Conservation (phyloP, 805 yeast genomes). For the Saturnispora ahearnii region DNA sequence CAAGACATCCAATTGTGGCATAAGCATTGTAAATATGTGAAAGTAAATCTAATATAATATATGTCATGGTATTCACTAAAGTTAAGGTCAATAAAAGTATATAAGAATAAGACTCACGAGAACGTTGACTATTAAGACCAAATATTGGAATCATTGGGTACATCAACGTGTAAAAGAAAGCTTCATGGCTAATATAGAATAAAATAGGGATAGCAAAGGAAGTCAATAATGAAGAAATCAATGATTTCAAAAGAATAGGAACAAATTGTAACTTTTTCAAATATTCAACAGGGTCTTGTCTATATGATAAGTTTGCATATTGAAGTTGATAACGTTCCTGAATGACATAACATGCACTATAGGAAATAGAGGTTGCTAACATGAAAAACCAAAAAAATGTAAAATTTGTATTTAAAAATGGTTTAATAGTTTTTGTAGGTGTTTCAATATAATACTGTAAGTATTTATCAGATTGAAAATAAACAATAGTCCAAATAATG, state of each 20-base stretch:
- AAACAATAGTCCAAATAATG: slow-evolving; percentile 15
- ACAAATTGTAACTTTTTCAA: slow-evolving; percentile 11
- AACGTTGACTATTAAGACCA: slow-evolving; percentile 34
- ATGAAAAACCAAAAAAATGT: slow-evolving; percentile 44
- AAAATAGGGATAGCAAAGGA: slow-evolving; percentile 25
- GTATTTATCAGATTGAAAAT: slow-evolving; percentile 15
- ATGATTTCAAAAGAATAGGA: slow-evolving; percentile 22
- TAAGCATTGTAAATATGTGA: slow-evolving; percentile 56
- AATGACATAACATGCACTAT: slow-evolving; percentile 41
- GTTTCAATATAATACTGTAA: slow-evolving; percentile 25
- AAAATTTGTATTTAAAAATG: slow-evolving; percentile 35
- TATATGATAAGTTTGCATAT: slow-evolving; percentile 35
- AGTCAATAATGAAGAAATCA: slow-evolving; percentile 31
- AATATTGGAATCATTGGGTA: slow-evolving; percentile 24
- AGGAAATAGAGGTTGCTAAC: slow-evolving; percentile 33
- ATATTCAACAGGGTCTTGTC: slow-evolving; percentile 32
- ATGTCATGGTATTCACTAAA: slow-evolving; percentile 13
- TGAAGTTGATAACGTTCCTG: slow-evolving; percentile 48
- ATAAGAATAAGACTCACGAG: slow-evolving; percentile 30
- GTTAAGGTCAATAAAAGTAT: background rate
- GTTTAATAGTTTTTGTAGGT: slow-evolving; percentile 32
- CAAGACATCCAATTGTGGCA: slow-evolving; percentile 63
- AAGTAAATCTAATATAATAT: slow-evolving; percentile 35
- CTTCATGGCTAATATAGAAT: slow-evolving; percentile 31
- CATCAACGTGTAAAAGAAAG: slow-evolving; percentile 33